Conservation (phyloP, 1,139 yeast genomes). For the Torulaspora pretoriensis region DNA sequence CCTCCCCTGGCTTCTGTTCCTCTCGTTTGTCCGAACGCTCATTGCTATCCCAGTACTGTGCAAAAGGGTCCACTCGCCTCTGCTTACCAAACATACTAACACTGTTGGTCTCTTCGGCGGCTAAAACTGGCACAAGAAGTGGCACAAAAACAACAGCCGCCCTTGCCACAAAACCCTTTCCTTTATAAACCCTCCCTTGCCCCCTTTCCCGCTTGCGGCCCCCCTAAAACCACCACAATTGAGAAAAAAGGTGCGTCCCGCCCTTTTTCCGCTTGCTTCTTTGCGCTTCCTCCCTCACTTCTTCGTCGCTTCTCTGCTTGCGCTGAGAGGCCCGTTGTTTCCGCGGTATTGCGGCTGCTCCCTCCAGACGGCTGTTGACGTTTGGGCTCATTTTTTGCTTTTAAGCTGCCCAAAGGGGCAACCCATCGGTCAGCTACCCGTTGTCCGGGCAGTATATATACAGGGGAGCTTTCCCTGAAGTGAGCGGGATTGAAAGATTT, state of each 20-base stretch:
- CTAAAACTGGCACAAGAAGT: not conserved
- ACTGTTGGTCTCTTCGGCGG: slow-evolving; percentile 3
- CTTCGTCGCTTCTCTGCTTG: too few relatives aligned
- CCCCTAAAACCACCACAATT: too few relatives aligned
- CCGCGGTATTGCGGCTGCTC: not conserved
- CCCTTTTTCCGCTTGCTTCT: not conserved
- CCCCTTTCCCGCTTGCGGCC: not conserved
- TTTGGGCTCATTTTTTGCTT: not conserved
- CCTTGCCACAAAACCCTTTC: not conserved
- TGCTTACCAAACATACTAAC: slow-evolving; percentile 3
- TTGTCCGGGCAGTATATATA: not conserved
- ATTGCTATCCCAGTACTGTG: slow-evolving; percentile 10
- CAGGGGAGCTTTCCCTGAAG: slow-evolving; percentile 1
- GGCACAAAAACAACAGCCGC: slow-evolving; percentile 1
- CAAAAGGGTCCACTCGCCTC: slow-evolving; percentile 18
- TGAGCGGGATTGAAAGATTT: too few relatives aligned
- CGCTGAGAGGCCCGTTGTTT: not conserved
- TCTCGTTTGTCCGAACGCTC: not conserved
- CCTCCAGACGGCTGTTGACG: not conserved
- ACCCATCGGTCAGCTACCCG: slow-evolving; percentile 1
- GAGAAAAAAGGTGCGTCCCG: not conserved
- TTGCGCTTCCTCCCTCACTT: too few relatives aligned
- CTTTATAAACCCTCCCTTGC: slow-evolving; percentile 1
- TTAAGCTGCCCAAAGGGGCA: slow-evolving; percentile 7
- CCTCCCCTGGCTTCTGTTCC: not conserved